These are phyloP conservation scores for Hemisphaericaspora xylanilytica DNA, from an alignment of 1,139 yeast species.

Conservation along the genomic window DNA sequence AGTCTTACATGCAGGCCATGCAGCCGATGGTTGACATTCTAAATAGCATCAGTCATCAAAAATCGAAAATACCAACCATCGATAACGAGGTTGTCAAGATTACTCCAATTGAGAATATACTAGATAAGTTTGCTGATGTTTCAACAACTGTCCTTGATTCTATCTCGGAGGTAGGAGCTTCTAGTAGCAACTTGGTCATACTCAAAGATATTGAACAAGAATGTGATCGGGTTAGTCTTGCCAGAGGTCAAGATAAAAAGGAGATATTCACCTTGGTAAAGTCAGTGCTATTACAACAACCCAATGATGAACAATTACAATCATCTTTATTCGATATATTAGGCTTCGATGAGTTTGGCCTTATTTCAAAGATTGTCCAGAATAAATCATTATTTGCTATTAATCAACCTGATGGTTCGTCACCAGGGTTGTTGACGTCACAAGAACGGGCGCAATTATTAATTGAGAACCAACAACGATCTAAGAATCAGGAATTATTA, in stretches of 20 bases:
- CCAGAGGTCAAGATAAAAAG: constrained; percentile 24
- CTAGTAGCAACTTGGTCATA: constrained; percentile 6
- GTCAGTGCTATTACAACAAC: constrained; percentile 26
- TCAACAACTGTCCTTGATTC: constrained; percentile 33
- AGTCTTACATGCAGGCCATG: constrained; percentile 79
- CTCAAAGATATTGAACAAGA: constrained; percentile 23
- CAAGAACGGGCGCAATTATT: constrained; percentile 60
- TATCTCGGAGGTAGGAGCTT: constrained; percentile 21
- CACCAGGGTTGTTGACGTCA: constrained; percentile 42
- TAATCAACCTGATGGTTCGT: constrained; percentile 8
- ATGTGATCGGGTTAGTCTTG: constrained; percentile 27
- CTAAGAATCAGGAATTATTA: constrained; percentile 50
- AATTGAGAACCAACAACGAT: constrained; percentile 49
- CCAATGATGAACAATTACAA: constrained; percentile 62
- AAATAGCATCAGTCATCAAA: neutral
- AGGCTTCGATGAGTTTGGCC: constrained; percentile 82
- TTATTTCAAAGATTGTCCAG: constrained; percentile 65
- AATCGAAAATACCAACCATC: constrained; percentile 25
- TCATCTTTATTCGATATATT: constrained; percentile 69
- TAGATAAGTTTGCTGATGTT: constrained; percentile 30
- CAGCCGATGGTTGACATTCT: constrained; percentile 55
- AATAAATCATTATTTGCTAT: constrained; percentile 34
- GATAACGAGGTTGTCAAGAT: constrained; percentile 32
- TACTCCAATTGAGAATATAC: constrained; percentile 27
- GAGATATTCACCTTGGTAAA: constrained; percentile 26